Evolutionary conservation across 2,329 filamentous ascomycete species (phyloP), one percentile per base, ranked within the genome.

Genomic region (Xylariaceae sp.): DNA sequence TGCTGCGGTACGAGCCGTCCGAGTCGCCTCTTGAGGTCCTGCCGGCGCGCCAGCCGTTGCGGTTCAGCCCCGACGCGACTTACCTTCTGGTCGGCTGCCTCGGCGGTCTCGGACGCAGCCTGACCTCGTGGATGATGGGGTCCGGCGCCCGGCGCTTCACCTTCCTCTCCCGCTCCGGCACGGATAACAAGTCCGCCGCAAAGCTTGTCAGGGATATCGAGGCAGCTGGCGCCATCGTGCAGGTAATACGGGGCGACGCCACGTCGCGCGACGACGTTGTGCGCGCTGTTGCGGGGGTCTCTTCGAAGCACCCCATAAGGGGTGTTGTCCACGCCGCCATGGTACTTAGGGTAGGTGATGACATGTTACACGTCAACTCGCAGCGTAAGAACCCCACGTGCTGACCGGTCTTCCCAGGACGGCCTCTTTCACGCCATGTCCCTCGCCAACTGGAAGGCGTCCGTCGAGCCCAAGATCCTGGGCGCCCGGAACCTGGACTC

Each of bases 21-120:
- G 40, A 42, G 30, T 25, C 15, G 3, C 32, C 36, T 34, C n/a
- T n/a, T n/a, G n/a, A n/a, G n/a, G 29, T 31, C 11, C 11, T 40
- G 29, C 40, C 36, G 10, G 19, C 24, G 12, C 32, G 19, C 14
- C 31, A 19, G 18, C 33, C 27, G 5, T 18, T 44, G 5, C 32
- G 38, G 32, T 29, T 49, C 38, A 35, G 19, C 32, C 23, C 38
- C 5, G 42, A 52, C 5, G 44, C 36, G 4, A 44, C 40, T 4
- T 61, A 61, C 36, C 46, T 61, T 12, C 50, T 61, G 0, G 51
- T 60, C 10, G 58, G 59, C 4, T 56, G 58, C 35, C 43, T 61
- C 5, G 58, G 59, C 15, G 58, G 58, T 5, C 45, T 62, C 1
- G 57, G 58, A 2, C 45, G 55, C 3, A 55, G 51, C 16, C 29